Evolutionary conservation across 768 basidiomycete species (phyloP), one percentile per base, ranked within the genome.

Genomic region (Tulasnella sp.): DNA sequence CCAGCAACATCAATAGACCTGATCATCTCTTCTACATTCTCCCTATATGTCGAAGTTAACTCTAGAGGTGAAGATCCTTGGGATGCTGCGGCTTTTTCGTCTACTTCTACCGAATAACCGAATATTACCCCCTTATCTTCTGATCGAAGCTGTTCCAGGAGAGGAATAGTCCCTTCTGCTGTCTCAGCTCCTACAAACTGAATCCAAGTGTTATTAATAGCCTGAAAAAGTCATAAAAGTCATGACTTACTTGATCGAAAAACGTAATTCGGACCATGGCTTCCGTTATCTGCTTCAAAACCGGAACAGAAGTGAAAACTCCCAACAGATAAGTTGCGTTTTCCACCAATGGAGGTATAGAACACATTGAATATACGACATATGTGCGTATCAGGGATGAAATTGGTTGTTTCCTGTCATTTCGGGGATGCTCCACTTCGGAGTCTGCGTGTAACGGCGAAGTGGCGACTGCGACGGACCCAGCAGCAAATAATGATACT

Each of bases 111-210:
- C 44, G 80, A 83, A 66, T 95, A 93, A 19, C 74, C 79, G 56
- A 95, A 77, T 10, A 95, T 65, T 7, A 74, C 70, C 2, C 87
- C 91, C 55, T 79, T 83, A 59, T 84, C 82, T 54, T 74, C 73
- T 8, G 64, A 63, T 15, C 89, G 75, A 22, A 92, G 69, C 10
- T 65, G 60, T 34, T 70, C 67, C 34, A 95, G 72, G 0, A 84
- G 62, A 1, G 85, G 79, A 4, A 84, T 57, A 5, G 81, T 75
- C 15, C 73, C 78, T 32, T 74, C 71, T 0, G 81, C 83, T 0
- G 81, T 81, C 53, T 92, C 89, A 3, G 85, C 90, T 0, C 90
- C 89, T 1, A 92, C 90, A 58, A 93, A 96, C 81, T 89, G 24
- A 51, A 29, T n/a, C n/a, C 3, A 37, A 25, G 7, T 29, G 35